A percentile compares a stretch with the other conserved stretches of the same genome.
phyloP scores from a whole-genome alignment of 768 basidiomycete genomes.

The Xerocomellus dryophilus region DNA sequence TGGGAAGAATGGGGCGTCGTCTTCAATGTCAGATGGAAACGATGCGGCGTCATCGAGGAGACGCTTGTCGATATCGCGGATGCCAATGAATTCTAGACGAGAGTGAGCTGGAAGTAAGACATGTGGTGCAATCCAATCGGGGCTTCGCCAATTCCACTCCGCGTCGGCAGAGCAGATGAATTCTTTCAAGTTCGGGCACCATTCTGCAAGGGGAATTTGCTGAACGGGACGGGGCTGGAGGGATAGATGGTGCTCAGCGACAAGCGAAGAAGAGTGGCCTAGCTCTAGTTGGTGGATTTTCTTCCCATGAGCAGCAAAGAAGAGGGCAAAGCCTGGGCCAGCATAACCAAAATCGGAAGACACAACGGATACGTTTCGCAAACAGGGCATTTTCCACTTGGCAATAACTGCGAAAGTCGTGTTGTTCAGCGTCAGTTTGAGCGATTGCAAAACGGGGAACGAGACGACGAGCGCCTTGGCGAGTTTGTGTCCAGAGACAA shows the following conservation, averaged over 20 bases:
- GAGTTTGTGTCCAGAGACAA: slow-evolving; percentile 32
- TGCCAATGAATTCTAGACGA: slow-evolving; percentile 61
- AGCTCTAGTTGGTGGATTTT: slow-evolving; percentile 66
- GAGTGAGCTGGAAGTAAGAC: slow-evolving; percentile 65
- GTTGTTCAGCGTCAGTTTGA: slow-evolving; percentile 71
- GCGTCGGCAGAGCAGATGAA: slow-evolving; percentile 77
- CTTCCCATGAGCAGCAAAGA: slow-evolving; percentile 64
- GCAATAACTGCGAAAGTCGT: slow-evolving; percentile 66
- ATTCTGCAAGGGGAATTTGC: slow-evolving; percentile 53
- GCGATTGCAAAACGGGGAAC: slow-evolving; percentile 62
- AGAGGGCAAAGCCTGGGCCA: slow-evolving; percentile 58
- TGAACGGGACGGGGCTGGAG: slow-evolving; percentile 36
- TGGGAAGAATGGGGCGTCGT: slow-evolving; percentile 58
- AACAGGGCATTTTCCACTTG: slow-evolving; percentile 60
- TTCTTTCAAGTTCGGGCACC: slow-evolving; percentile 66
- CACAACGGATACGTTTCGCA: slow-evolving; percentile 64
- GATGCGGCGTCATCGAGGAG: slow-evolving; percentile 44
- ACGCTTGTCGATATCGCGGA: slow-evolving; percentile 67
- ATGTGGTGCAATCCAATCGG: slow-evolving; percentile 81
- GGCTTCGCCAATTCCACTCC: slow-evolving; percentile 77
- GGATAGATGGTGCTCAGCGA: slow-evolving; percentile 66
- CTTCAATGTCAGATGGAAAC: slow-evolving; percentile 32
- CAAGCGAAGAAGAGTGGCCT: slow-evolving; percentile 64
- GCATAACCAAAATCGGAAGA: slow-evolving; percentile 70
- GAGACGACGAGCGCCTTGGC: slow-evolving; percentile 28